phyloP scores from a whole-genome alignment of 176 grass and related monocot genomes.

The Echinochloa phyllopogon region DNA sequence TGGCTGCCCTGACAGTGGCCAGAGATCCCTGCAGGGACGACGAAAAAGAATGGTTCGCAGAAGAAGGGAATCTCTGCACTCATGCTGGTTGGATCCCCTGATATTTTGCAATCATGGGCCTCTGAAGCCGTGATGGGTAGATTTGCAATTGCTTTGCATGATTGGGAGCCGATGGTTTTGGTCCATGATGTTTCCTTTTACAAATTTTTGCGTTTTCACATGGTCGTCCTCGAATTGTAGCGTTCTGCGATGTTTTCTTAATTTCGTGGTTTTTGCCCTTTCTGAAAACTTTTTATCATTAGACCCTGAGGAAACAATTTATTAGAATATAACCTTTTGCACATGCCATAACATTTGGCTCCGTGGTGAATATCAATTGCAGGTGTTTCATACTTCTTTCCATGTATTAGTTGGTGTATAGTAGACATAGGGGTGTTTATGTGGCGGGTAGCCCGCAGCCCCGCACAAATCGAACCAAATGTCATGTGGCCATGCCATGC shows the following conservation, averaged over 20 bases:
- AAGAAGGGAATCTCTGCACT: slow-evolving; percentile 37
- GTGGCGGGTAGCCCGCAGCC: too few species aligned
- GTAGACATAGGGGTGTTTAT: too few species aligned
- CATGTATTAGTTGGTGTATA: too few species aligned
- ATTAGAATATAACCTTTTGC: too few species aligned
- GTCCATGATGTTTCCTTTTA: background rate
- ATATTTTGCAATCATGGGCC: slow-evolving; percentile 18
- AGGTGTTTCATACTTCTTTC: too few species aligned
- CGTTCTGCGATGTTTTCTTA: background rate
- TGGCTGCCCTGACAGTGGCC: background rate
- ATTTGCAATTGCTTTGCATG: slow-evolving; percentile 33
- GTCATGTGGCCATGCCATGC: too few species aligned
- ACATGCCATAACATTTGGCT: too few species aligned
- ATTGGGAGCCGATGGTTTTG: slow-evolving; percentile 21
- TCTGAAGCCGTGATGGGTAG: background rate
- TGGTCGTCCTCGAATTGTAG: background rate
- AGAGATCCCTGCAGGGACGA: slow-evolving; percentile 15
- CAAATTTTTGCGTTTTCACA: background rate
- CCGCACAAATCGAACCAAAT: too few species aligned
- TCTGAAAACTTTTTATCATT: too few species aligned
- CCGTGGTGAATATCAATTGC: too few species aligned
- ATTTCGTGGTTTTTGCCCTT: too few species aligned
- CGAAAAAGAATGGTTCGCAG: slow-evolving; percentile 45
- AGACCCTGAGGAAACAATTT: too few species aligned
- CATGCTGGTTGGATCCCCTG: slow-evolving; percentile 2